Evolutionary conservation across 192 early-diverging fungal species (phyloP).

Genomic region (Entophlyctis luteolus): DNA sequence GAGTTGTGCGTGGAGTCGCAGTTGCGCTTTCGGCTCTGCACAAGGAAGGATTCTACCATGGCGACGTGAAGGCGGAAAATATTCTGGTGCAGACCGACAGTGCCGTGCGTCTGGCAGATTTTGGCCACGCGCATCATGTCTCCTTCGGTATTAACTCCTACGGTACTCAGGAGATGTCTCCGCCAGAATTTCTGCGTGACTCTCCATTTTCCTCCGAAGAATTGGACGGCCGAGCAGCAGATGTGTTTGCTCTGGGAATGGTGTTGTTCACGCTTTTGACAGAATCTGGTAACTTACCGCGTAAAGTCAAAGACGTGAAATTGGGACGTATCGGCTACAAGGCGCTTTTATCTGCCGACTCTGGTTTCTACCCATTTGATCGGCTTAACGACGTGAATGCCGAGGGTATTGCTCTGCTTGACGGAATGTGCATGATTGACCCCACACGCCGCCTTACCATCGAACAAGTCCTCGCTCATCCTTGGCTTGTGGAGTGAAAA

Average conservation of each 20-base stretch:
- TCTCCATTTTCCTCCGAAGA: not conserved
- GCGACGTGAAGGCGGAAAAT: slow-evolving; percentile 16
- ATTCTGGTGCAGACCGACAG: not conserved
- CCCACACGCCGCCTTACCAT: not conserved
- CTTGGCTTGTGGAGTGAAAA: too few species aligned
- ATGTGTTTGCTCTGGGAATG: slow-evolving; percentile 27
- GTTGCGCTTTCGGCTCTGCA: not conserved
- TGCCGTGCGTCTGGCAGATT: slow-evolving; percentile 7
- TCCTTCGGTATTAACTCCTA: not conserved
- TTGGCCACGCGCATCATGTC: slow-evolving; percentile 1
- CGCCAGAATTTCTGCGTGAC: slow-evolving; percentile 13
- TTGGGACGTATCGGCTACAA: not conserved
- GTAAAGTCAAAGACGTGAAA: not conserved
- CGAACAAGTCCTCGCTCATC: not conserved
- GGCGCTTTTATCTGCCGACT: not conserved
- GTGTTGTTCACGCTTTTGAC: slow-evolving; percentile 2
- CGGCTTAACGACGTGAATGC: not conserved
- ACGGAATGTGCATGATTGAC: slow-evolving; percentile 19
- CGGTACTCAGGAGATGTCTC: slow-evolving; percentile 10
- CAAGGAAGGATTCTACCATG: slow-evolving; percentile 6
- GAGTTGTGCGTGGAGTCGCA: not conserved
- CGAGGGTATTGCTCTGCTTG: not conserved
- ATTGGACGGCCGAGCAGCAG: slow-evolving; percentile 5
- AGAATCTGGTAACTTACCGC: not conserved
- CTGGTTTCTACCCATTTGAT: not conserved